Conservation (phyloP, 495 filamentous ascomycete species). For the Aspergillus baeticus region DNA sequence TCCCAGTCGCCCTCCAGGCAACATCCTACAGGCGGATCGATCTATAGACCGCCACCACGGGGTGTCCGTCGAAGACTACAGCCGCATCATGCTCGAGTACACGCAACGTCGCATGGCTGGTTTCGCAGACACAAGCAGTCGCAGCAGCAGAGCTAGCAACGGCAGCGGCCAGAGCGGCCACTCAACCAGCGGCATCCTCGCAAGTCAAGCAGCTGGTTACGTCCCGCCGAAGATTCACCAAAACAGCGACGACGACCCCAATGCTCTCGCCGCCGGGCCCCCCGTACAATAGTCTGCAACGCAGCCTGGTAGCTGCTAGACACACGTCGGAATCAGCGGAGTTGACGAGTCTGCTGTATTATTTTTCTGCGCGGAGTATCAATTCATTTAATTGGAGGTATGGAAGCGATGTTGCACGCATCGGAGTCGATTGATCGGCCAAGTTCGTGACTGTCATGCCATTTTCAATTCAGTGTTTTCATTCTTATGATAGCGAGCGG, state of each 20-base stretch:
- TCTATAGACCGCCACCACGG: slow-evolving; percentile 23
- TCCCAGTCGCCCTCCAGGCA: slow-evolving; percentile 18
- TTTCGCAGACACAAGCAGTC: slow-evolving; percentile 34
- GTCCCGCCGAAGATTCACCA: not conserved
- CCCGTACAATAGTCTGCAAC: not conserved
- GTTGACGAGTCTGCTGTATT: not conserved
- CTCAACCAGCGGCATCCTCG: slow-evolving; percentile 20
- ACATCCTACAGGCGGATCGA: slow-evolving; percentile 22
- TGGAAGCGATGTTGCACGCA: not conserved
- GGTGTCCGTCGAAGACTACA: slow-evolving; percentile 42
- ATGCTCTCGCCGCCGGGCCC: not conserved
- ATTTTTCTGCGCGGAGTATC: not conserved
- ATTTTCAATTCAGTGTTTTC: not conserved
- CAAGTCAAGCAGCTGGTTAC: slow-evolving; percentile 21
- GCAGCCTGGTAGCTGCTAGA: not conserved
- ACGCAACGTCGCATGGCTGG: slow-evolving; percentile 44
- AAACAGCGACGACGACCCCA: not conserved
- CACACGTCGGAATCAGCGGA: too few species aligned
- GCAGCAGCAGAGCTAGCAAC: slow-evolving; percentile 36
- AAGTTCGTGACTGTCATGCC: not conserved
- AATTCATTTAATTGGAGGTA: not conserved
- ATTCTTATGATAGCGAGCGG: not conserved
- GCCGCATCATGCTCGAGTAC: slow-evolving; percentile 45
- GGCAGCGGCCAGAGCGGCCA: slow-evolving; percentile 30
- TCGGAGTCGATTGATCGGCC: not conserved